Percentiles rank a stretch among this genome's conserved stretches.
Conservation (phyloP, 345 rosid genomes). For the Lumnitzera littorea region DNA sequence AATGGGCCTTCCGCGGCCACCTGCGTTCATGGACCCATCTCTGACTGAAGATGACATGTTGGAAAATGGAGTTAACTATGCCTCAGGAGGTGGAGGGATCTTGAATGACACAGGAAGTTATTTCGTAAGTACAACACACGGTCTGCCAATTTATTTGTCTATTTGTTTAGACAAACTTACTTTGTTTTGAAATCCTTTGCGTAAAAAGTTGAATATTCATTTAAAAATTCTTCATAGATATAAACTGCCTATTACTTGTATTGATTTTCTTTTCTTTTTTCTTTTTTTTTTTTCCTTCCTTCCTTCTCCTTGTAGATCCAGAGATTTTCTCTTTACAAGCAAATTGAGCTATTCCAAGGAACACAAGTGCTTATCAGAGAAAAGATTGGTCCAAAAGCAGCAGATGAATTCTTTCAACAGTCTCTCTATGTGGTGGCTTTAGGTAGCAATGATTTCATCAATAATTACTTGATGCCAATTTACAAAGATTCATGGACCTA, state of each 20-base stretch:
- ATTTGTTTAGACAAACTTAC: neutral
- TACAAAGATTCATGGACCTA: constrained; percentile 77
- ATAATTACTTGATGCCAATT: constrained; percentile 91
- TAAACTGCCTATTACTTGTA: too few relatives aligned
- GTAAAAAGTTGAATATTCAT: too few relatives aligned
- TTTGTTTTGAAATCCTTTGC: too few relatives aligned
- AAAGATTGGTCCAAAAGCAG: constrained; percentile 43
- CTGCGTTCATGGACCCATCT: constrained; percentile 76
- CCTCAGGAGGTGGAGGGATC: constrained; percentile 96
- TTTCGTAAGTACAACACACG: constrained; percentile 43
- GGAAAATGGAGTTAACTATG: constrained; percentile 78
- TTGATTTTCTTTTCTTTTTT: neutral
- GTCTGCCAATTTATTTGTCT: neutral
- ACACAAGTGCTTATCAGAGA: constrained; percentile 38
- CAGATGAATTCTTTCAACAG: constrained; percentile 59
- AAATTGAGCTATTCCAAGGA: constrained; percentile 71
- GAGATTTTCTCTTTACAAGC: constrained; percentile 58
- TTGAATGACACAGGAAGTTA: constrained; percentile 79
- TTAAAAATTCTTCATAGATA: too few relatives aligned
- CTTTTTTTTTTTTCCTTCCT: neutral
- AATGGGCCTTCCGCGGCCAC: constrained; percentile 77
- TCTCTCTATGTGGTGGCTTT: constrained; percentile 72
- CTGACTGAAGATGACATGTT: constrained; percentile 60
- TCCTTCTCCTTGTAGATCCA: constrained; percentile 44
- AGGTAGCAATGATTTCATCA: constrained; percentile 99